Base-by-base conservation (phyloP, 2,329 filamentous ascomycete genomes). In the Pseudohalonectria lignicola region DNA sequence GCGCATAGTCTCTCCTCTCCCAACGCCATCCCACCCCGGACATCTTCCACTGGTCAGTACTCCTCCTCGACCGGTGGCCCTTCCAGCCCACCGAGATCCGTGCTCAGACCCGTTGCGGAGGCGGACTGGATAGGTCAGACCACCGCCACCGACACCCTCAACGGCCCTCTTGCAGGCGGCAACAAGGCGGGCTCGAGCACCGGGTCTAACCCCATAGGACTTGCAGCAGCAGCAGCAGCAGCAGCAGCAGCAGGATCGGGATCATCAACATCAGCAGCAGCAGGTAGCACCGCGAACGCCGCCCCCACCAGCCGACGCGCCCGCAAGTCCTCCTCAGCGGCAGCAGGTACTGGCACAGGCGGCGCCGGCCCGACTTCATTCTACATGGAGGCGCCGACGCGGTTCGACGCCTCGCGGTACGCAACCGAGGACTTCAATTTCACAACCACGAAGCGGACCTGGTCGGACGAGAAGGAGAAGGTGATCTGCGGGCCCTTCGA, bases 401-500 rank as follows among this genome's bases (percentile, higher is more conserved):
- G 64, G 11, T 64, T 64, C 5, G 67, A 76, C 49, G 67, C 71
- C 11, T 52, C 58, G 41, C 68, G 71, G 40, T 77, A 70, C 44
- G 70, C 67, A 44, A 61, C 64, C 36, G 67, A 74, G 43, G 69
- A 76, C 51, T 63, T 76, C 45, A 64, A 72, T 53, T 72, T 69
- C 51, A 59, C 59, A 3, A 56, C 61, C 3, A 56, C 61, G 4
- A 60, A 59, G 45, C 64, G 62, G 41, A 66, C 69, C 15, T 92
- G 85, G 85, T 77, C 74, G 6, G 59, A 67, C 2, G 74, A 82
- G 50, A 90, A 92, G 63, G 84, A 92, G 56, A 76, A 75, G 55
- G 79, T 90, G 43, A 64, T 93, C 38, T 66, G 79, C 34, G 86
- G 79, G 0, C 86, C 86, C 1, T 94, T 78, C 51, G 80, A 90